Percentiles rank a stretch among this genome's conserved stretches.
These are phyloP conservation scores for Pterocarpus macrocarpus DNA, from an alignment of 306 rosid species.

Conservation along the genomic window DNA sequence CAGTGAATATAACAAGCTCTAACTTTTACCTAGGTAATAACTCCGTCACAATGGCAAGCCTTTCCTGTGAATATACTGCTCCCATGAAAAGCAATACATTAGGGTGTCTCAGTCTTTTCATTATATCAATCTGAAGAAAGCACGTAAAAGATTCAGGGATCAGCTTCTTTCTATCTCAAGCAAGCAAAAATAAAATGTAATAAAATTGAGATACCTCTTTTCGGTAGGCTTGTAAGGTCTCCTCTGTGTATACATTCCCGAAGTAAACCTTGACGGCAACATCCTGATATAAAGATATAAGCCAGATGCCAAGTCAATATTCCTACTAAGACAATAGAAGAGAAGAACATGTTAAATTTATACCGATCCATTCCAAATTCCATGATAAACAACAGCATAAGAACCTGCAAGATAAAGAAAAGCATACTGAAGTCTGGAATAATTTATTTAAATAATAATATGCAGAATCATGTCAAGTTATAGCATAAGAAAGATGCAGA, in stretches of 20 bases:
- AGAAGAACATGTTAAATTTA: constrained; percentile 35
- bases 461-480: constrained; percentile 14
- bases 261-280: constrained; percentile 78
- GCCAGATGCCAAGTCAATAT: constrained; percentile 31
- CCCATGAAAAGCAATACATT: constrained; percentile 89
- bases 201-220: constrained; percentile 64
- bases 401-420: constrained; percentile 61
- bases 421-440: background rate
- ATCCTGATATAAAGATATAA: constrained; percentile 56
- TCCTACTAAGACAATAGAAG: constrained; percentile 12
- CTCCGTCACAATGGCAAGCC: constrained; percentile 81
- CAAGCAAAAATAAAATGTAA: background rate
- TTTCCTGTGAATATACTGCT: constrained; percentile 73
- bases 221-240: constrained; percentile 60
- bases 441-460: constrained; percentile 5
- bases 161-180: constrained; percentile 40
- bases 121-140: constrained; percentile 73
- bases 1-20: constrained; percentile 32
- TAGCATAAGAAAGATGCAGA: constrained; percentile 10
- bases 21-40: constrained; percentile 73
- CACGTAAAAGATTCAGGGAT: constrained; percentile 31
- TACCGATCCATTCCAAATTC: constrained; percentile 90
- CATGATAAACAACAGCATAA: constrained; percentile 73
- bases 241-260: constrained; percentile 62
- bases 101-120: constrained; percentile 89